Conservation (phyloP, 2,329 filamentous ascomycete species). For the Aspergillus novofumigatus region DNA sequence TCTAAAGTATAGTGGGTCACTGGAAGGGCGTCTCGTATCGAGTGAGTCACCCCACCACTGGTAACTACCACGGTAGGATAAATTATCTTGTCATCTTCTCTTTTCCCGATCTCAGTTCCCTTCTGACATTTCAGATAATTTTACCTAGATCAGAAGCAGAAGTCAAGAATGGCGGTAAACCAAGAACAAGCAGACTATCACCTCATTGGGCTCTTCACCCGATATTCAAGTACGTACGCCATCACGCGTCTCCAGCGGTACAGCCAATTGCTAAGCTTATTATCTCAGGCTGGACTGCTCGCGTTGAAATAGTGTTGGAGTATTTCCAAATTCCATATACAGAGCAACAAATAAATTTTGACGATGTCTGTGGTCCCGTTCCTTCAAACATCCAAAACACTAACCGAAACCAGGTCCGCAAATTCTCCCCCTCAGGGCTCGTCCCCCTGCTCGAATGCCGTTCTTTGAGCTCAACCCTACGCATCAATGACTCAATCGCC, state of each 20-base stretch:
- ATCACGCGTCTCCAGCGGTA: not conserved
- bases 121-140: not conserved
- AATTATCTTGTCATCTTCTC: not conserved
- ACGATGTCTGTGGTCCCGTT: conserved; percentile 18
- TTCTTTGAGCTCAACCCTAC: conserved; percentile 18
- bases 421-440: conserved; percentile 25
- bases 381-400: not conserved
- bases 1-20: not conserved
- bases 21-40: not conserved
- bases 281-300: conserved; percentile 31
- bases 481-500: conserved; percentile 28
- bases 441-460: conserved; percentile 26
- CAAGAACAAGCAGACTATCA: conserved; percentile 21
- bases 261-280: not conserved
- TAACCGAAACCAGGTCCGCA: conserved; percentile 15
- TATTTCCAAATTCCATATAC: conserved; percentile 33
- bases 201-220: conserved; percentile 27
- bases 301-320: conserved; percentile 30
- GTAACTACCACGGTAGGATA: not conserved
- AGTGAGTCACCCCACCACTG: not conserved
- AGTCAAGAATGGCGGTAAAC: not conserved
- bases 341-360: conserved; percentile 17
- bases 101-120: not conserved
- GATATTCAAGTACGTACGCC: conserved; percentile 29
- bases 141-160: not conserved